phyloP scores from a whole-genome alignment of 176 grass and related monocot species.

The Cymbopogon citratus region DNA sequence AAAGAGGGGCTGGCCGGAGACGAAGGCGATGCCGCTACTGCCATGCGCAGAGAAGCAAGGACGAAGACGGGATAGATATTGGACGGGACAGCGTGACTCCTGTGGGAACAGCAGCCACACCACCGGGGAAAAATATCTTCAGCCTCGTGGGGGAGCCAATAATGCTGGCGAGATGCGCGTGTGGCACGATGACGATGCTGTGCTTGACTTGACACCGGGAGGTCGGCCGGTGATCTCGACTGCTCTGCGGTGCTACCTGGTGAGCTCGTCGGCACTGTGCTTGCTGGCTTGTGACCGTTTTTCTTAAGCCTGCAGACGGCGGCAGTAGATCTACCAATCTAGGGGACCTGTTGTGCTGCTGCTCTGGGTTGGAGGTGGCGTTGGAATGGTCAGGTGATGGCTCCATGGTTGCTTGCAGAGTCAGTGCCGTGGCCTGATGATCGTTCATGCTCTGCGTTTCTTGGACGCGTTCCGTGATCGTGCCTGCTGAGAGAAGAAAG shows the following conservation, averaged over 20 bases:
- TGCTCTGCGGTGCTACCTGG: no score
- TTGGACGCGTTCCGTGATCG: no score
- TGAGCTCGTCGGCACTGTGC: not conserved
- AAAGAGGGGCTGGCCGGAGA: not conserved
- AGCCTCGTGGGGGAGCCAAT: not conserved
- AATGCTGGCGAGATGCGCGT: not conserved
- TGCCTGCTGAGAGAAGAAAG: not conserved
- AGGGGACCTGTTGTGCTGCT: not conserved
- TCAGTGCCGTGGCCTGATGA: not conserved
- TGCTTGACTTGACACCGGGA: constrained; percentile 3
- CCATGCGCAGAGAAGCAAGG: not conserved
- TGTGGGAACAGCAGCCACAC: constrained; percentile 17
- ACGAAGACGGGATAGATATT: not conserved
- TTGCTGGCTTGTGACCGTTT: not conserved
- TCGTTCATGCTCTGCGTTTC: not conserved
- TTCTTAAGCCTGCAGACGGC: not conserved
- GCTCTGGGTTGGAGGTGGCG: not conserved
- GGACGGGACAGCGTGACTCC: not conserved
- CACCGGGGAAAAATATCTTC: not conserved
- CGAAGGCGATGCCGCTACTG: not conserved
- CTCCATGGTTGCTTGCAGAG: not conserved
- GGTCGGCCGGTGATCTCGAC: not conserved
- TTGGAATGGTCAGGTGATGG: not conserved
- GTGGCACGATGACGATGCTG: not conserved
- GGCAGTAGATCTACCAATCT: not conserved